Evolutionary conservation across 1,139 yeast species (phyloP), one percentile per base, ranked within the genome.

Genomic region (Hemisphaericaspora xylofermentans): DNA sequence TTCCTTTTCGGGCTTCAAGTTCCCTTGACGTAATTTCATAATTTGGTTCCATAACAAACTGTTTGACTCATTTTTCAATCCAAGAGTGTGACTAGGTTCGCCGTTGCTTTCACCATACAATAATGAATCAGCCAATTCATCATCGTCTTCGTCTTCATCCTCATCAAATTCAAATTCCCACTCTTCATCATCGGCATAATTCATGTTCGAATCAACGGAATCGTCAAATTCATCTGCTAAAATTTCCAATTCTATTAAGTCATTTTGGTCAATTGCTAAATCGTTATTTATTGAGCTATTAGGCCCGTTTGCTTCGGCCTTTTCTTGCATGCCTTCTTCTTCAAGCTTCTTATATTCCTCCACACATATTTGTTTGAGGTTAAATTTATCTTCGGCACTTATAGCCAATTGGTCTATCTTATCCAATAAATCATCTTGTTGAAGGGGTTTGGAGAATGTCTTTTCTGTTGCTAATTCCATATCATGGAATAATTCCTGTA

Each of bases 221-320:
- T 68, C 76, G 30, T 67, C 76, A 26, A 80, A 52, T 15, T 79
- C 79, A 47, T 74, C 78, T 0, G 87, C 84, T 3, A 83, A 44
- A 15, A 72, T 35, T 43, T 72, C 76, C 36, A 72, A 53, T 47
- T 71, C 73, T 7, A 68, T 48, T 12, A 71, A 49, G 26, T 68
- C 68, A 24, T 56, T 53, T 21, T 48, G 47, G 9, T 58, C 61
- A 13, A 65, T 53, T 33, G 53, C 43, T 6, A 35, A 17, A 16
- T 40, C 38, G 26, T 24, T 26, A 17, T 19, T 19, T 6, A 19
- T 19, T 8, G 8, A 6, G 7, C 18, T 24, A 4, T 6, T 4
- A 16, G 28, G 13, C 7, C 25, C 16, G n/a, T 27, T 16, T 28
- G 9, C 24, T 33, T n/a, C 15, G 6, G 19, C 18, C 12, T 30